phyloP scores from a whole-genome alignment of 495 filamentous ascomycete species.

The Tuber umbilicatum region DNA sequence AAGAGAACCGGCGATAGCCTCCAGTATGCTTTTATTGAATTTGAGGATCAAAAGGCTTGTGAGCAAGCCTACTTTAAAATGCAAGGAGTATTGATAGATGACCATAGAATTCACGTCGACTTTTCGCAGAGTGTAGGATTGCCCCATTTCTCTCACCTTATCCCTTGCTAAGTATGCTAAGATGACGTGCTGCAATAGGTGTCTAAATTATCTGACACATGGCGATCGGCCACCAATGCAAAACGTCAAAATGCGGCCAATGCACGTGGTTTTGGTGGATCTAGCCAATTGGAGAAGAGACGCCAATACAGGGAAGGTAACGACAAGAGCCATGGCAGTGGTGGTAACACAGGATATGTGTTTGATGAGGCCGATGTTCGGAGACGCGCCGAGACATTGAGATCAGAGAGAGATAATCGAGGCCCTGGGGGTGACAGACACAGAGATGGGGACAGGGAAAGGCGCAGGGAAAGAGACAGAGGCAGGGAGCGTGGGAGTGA shows the following conservation, averaged over 20 bases:
- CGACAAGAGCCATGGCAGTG: slow-evolving; percentile 44
- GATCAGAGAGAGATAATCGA: slow-evolving; percentile 28
- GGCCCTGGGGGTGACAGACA: slow-evolving; percentile 19
- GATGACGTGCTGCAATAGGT: slow-evolving; percentile 46
- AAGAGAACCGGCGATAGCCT: slow-evolving; percentile 88
- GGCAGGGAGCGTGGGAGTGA: slow-evolving; percentile 3
- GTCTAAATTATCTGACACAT: slow-evolving; percentile 79
- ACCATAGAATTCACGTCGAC: slow-evolving; percentile 96
- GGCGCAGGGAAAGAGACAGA: slow-evolving; percentile 24
- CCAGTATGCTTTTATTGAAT: slow-evolving; percentile 98
- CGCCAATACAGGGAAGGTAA: slow-evolving; percentile 77
- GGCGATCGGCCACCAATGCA: slow-evolving; percentile 78
- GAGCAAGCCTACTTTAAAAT: slow-evolving; percentile 98
- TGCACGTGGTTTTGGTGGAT: slow-evolving; percentile 73
- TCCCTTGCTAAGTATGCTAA: slow-evolving; percentile 34
- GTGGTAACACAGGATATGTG: slow-evolving; percentile 66
- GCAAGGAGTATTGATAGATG: slow-evolving; percentile 92
- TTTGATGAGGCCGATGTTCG: slow-evolving; percentile 67
- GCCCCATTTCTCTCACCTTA: slow-evolving; percentile 1
- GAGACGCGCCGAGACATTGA: slow-evolving; percentile 43
- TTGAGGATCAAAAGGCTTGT: slow-evolving; percentile 82
- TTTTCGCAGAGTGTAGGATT: slow-evolving; percentile 87
- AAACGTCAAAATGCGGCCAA: slow-evolving; percentile 60
- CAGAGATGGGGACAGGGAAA: slow-evolving; percentile 35
- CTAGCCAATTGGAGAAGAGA: slow-evolving; percentile 77